phyloP scores from a whole-genome alignment of 495 filamentous ascomycete genomes.

The Glutinoglossum americanum region DNA sequence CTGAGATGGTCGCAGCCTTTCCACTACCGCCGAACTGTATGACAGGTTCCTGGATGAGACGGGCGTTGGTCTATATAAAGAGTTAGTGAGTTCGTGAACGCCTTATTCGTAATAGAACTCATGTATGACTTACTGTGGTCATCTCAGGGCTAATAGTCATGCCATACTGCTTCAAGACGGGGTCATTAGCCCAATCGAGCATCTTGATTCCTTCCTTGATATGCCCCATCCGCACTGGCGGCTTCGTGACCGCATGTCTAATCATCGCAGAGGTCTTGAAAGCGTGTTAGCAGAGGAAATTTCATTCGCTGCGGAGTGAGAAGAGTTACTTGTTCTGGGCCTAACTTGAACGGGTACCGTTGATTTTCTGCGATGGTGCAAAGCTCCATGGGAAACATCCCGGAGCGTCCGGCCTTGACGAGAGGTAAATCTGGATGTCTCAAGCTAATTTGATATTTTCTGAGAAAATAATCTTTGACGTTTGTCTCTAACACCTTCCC shows the following conservation, averaged over 20 bases:
- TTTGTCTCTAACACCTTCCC: constrained; percentile 20
- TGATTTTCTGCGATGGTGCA: constrained; percentile 41
- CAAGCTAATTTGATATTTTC: constrained; percentile 38
- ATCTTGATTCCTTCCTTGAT: constrained; percentile 42
- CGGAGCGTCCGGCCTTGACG: constrained; percentile 43
- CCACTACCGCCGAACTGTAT: constrained; percentile 31
- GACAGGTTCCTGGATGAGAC: constrained; percentile 47
- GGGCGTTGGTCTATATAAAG: constrained; percentile 31
- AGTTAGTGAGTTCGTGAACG: constrained; percentile 4
- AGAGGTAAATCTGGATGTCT: constrained; percentile 38
- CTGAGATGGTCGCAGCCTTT: constrained; percentile 19
- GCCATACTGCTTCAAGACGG: constrained; percentile 42
- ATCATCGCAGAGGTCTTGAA: constrained; percentile 55
- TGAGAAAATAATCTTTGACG: constrained; percentile 44
- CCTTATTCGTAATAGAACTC: neutral
- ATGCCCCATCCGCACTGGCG: constrained; percentile 33
- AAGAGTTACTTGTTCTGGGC: constrained; percentile 25
- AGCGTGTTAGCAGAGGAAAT: neutral
- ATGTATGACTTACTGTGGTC: constrained; percentile 20
- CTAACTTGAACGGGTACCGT: constrained; percentile 60
- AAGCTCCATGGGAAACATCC: constrained; percentile 57
- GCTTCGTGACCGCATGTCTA: constrained; percentile 52
- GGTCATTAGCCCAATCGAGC: constrained; percentile 47
- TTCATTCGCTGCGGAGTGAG: neutral
- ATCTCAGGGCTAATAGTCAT: constrained; percentile 40